Conservation (phyloP, 345 rosid species). For the Diplotaxis tenuifolia region DNA sequence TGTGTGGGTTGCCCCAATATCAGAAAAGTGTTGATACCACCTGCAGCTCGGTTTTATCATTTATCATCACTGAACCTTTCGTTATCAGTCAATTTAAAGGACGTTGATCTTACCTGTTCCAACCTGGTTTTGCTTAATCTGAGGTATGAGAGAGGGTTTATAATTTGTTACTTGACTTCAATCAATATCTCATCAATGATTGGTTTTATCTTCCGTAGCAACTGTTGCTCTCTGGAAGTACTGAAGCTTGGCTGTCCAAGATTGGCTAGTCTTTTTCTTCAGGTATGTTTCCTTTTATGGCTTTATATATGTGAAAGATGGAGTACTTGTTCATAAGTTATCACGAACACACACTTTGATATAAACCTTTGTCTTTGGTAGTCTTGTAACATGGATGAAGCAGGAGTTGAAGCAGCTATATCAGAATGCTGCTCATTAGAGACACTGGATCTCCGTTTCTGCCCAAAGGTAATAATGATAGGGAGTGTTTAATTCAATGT, state of each 20-base stretch:
- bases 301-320: neutral
- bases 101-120: constrained; percentile 75
- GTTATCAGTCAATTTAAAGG: constrained; percentile 79
- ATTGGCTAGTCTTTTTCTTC: constrained; percentile 85
- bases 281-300: constrained; percentile 42
- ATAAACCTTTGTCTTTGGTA: constrained; percentile 28
- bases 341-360: constrained; percentile 15
- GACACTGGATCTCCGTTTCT: constrained; percentile 90
- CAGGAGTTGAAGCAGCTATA: constrained; percentile 73
- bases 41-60: constrained; percentile 70
- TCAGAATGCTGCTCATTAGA: constrained; percentile 76
- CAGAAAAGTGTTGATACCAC: constrained; percentile 80
- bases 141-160: constrained; percentile 46
- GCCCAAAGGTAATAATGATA: constrained; percentile 64
- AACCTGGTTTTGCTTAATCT: constrained; percentile 71
- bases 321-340: neutral
- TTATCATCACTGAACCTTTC: constrained; percentile 82
- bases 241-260: constrained; percentile 78
- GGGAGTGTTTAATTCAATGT: constrained; percentile 4
- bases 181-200: neutral
- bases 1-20: constrained; percentile 95
- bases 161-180: neutral
- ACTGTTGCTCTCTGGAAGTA: constrained; percentile 81
- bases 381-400: constrained; percentile 81
- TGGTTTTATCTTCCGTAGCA: constrained; percentile 19